Conservation (phyloP, 345 rosid species). For the Viola odorata region DNA sequence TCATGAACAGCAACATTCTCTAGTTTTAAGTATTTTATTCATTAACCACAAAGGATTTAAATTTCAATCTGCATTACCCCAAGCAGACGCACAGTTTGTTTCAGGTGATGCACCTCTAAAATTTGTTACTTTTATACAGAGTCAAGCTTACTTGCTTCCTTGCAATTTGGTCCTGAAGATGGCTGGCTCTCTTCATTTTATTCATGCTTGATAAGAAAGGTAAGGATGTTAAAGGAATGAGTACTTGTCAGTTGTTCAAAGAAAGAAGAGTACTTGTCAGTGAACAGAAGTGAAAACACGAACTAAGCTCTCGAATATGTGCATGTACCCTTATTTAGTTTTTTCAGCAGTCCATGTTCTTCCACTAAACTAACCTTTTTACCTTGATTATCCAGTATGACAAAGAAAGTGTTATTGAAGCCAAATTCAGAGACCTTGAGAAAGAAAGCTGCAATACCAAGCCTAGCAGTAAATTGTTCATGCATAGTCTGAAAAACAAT, state of each 20-base stretch:
- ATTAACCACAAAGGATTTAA: neutral
- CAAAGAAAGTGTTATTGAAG: slow-evolving; percentile 72
- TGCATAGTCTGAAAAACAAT: slow-evolving; percentile 54
- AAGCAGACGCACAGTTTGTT: neutral
- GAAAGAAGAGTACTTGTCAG: neutral
- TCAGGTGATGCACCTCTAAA: neutral
- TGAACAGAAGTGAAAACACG: neutral
- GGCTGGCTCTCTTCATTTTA: slow-evolving; percentile 92
- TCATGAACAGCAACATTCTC: neutral
- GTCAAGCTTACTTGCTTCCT: slow-evolving; percentile 62
- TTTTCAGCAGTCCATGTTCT: neutral
- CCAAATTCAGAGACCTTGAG: slow-evolving; percentile 75
- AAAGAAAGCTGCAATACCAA: slow-evolving; percentile 51
- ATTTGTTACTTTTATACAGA: slow-evolving; percentile 38
- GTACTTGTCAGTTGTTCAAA: neutral
- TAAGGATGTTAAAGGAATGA: slow-evolving; percentile 5
- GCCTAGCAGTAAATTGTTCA: slow-evolving; percentile 45
- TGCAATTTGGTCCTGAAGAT: slow-evolving; percentile 83
- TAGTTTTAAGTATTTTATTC: neutral
- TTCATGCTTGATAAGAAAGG: slow-evolving; percentile 92
- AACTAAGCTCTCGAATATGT: neutral
- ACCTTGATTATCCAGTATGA: slow-evolving; percentile 48
- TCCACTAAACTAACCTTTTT: slow-evolving; percentile 2
- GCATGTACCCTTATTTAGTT: slow-evolving; percentile 7
- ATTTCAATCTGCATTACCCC: neutral